Base-by-base conservation (phyloP, 2,329 filamentous ascomycete genomes). In the Claviceps purpurea region DNA sequence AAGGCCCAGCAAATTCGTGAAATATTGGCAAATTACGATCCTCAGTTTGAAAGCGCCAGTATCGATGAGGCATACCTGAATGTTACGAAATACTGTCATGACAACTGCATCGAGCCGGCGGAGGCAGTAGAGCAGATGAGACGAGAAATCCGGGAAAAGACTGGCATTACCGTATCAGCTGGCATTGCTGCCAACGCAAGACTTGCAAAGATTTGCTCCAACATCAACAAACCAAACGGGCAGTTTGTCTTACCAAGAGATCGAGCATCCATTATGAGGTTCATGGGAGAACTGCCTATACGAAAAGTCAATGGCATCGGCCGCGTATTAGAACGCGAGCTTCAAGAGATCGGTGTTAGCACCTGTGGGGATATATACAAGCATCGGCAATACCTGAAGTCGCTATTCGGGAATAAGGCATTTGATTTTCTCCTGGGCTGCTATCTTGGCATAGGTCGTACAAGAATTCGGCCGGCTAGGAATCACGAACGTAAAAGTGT, bases 11-110 rank as follows among this genome's bases (percentile, higher is more conserved):
- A 97, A 64, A 83, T 97, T 5, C 81, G 91, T 11, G 78, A 84
- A 43, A 80, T 98, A 1, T 72, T 98, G 16, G 84, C 81, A 11
- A 76, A 84, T n/a, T 98, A 97, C 62, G 93, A 98, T 61, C 80
- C 88, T 0, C 77, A 87, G 1, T 98, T 95, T 59, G 89, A 97
- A 65, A 94, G 87, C 60, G 89, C 91, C 0, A 95, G 89, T 63
- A 90, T 95, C 57, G 93, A 98, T 60, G 93, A 98, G 66, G 93
- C 93, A 1, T 98, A 96, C 63, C 73, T 98, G 30, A 97, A 98
- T 61, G 87, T 98, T 54, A 97, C 93, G 0, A 73, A 83, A 49
- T 97, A 95, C 64, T 95, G 91, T 62, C 59, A 70, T 11, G 77
- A 81, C 38, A 82, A 90, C 56, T 62, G 77, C 11, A 75, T 91